phyloP scores from a whole-genome alignment of 495 filamentous ascomycete species.

The Penicillium antarcticum region DNA sequence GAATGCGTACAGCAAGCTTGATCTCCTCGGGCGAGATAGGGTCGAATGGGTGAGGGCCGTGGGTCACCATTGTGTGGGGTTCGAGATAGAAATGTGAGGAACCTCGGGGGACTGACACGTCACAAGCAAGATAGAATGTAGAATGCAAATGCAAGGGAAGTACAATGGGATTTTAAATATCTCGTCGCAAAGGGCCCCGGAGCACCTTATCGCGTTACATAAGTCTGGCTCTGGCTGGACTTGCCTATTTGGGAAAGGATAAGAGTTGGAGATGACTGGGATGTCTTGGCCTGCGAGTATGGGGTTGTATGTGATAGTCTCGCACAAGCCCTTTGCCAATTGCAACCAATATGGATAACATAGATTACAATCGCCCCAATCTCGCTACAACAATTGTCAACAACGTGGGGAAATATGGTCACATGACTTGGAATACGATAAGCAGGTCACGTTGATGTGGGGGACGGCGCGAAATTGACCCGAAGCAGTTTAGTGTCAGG shows the following conservation, averaged over 20 bases:
- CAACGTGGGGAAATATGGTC: not conserved
- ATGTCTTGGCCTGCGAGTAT: not conserved
- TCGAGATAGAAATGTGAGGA: not conserved
- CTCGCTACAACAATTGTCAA: too few relatives aligned
- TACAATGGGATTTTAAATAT: constrained; percentile 12
- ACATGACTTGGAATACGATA: not conserved
- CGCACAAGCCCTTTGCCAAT: too few relatives aligned
- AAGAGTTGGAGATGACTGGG: not conserved
- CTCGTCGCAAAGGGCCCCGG: not conserved
- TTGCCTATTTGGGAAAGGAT: constrained; percentile 16
- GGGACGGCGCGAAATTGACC: not conserved
- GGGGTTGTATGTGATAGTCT: not conserved
- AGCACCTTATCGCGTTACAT: constrained; percentile 13
- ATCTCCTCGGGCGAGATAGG: constrained; percentile 39
- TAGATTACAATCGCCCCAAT: too few relatives aligned
- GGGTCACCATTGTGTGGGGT: constrained; percentile 13
- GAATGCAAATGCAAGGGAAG: not conserved
- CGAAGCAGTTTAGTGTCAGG: not conserved
- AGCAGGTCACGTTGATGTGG: not conserved
- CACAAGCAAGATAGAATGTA: too few relatives aligned
- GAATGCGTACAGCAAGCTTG: constrained; percentile 34
- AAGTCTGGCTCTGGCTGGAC: constrained; percentile 14
- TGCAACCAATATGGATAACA: too few relatives aligned
- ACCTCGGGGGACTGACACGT: too few relatives aligned
- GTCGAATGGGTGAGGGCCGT: constrained; percentile 35